These are phyloP conservation scores for Hylodesmum podocarpum DNA, from an alignment of 306 rosid species.

Conservation along the genomic window DNA sequence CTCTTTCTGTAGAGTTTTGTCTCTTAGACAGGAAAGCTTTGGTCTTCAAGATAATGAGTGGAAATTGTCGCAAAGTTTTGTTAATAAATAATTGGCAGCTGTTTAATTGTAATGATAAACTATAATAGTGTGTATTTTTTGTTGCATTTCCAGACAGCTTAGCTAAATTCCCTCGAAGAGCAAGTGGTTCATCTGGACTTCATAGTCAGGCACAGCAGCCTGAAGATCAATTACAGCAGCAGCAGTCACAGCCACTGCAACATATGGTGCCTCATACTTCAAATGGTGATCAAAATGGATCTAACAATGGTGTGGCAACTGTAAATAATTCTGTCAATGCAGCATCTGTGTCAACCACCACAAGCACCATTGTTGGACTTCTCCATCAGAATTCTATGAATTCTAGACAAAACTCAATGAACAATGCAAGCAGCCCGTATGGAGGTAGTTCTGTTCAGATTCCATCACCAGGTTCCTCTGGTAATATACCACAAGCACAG, in stretches of 20 bases:
- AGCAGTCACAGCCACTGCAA: slow-evolving; percentile 40
- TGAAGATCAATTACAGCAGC: slow-evolving; percentile 62
- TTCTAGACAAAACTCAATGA: slow-evolving; percentile 73
- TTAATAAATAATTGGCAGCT: not conserved
- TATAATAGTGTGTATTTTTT: not conserved
- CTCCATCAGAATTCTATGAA: slow-evolving; percentile 96
- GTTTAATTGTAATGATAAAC: slow-evolving; percentile 14
- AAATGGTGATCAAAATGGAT: slow-evolving; percentile 56
- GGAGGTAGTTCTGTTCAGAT: slow-evolving; percentile 83
- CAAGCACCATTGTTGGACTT: slow-evolving; percentile 95
- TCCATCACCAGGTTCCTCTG: slow-evolving; percentile 86
- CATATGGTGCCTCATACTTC: slow-evolving; percentile 56
- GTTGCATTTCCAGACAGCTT: slow-evolving; percentile 67
- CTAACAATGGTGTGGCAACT: slow-evolving; percentile 68
- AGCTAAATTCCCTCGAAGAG: slow-evolving; percentile 89
- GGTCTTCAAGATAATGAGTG: not conserved
- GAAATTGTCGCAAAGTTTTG: not conserved
- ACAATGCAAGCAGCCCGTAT: slow-evolving; percentile 80
- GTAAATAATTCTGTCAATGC: slow-evolving; percentile 66
- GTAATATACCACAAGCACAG: slow-evolving; percentile 63
- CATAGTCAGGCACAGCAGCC: slow-evolving; percentile 63
- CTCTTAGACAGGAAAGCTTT: not conserved
- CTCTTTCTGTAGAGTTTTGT: not conserved
- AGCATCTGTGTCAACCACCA: slow-evolving; percentile 72
- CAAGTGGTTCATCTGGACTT: slow-evolving; percentile 62